Base-by-base conservation (phyloP, 306 rosid species). In the Cyclanthera cordifolia region DNA sequence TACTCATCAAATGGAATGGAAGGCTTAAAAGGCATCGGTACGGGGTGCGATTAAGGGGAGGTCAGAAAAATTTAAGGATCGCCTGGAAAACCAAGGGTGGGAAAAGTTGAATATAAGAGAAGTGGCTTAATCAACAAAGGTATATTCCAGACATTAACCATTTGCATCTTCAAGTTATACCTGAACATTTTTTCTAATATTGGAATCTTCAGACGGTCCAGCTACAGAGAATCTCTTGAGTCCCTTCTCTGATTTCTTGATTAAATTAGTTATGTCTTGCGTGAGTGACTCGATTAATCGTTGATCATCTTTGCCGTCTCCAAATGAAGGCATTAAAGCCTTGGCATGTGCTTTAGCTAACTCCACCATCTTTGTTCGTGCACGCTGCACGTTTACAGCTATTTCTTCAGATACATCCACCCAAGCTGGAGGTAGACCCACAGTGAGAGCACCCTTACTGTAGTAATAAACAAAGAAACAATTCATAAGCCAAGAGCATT, bases 351-450 rank as follows among this genome's bases (percentile, higher is more conserved):
- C 95, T 84, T 86, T 94, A 72, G 88, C 81, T 70, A 94, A 81
- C 82, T 86, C 91, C 6, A 77, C 84, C 99, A 94, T 94, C 78
- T 85, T 90, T 59, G 59, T 71, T 27, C 91, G 88, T 16, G 97
- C 90, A 53, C 86, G 90, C 74, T 94, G 99, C 75, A 94, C 91
- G 56, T 86, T 78, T 63, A 82, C 82, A 24, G 96, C 82, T 88
- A 94, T 88, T 73, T 94, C 99, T 83, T 94, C 99, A 16, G 97
- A 94, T 17, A 90, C 76, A 86, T 90, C 97, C 71, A 94, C 97
- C 99, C 99, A 90, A 7, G 97, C 94, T 4, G 99, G 99, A 27
- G 99, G 96, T 56, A 93, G 83, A 73, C 97, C 99, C 69, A 94
- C 87, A 4, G 87, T 88, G 58, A 85, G 74, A 52, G 78, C 78